Evolutionary conservation across 306 rosid genomes (phyloP).

Genomic region (Medicago ruthenica): DNA sequence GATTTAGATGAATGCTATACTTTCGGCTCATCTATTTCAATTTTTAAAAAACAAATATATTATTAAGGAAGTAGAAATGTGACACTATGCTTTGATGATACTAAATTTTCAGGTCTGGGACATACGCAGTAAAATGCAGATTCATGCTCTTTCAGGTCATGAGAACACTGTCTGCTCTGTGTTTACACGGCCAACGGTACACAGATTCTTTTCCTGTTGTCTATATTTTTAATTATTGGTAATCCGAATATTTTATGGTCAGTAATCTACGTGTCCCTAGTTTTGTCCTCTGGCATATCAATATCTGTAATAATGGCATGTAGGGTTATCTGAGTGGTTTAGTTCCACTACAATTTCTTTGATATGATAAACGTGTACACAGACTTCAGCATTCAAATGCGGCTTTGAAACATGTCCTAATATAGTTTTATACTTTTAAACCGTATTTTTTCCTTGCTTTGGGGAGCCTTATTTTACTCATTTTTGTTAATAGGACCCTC

Average conservation of each 20-base stretch:
- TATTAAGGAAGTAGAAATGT: slow-evolving; percentile 33
- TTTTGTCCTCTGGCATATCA: slow-evolving; percentile 22
- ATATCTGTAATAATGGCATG: slow-evolving; percentile 31
- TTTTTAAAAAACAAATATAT: neutral
- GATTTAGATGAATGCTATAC: slow-evolving; percentile 27
- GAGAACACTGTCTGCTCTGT: slow-evolving; percentile 98
- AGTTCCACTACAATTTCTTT: slow-evolving; percentile 22
- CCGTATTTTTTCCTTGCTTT: neutral
- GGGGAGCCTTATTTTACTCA: slow-evolving; percentile 9
- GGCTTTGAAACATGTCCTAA: slow-evolving; percentile 13
- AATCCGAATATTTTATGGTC: slow-evolving; percentile 13
- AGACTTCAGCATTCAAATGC: slow-evolving; percentile 25
- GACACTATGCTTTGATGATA: slow-evolving; percentile 32
- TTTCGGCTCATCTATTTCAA: slow-evolving; percentile 20
- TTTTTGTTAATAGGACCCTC: slow-evolving; percentile 79
- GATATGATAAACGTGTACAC: slow-evolving; percentile 31
- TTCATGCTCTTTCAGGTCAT: slow-evolving; percentile 90
- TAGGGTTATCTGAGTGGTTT: slow-evolving; percentile 26
- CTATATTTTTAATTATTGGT: slow-evolving; percentile 3
- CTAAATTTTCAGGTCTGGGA: slow-evolving; percentile 89
- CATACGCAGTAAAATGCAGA: slow-evolving; percentile 94
- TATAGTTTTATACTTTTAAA: slow-evolving; percentile 16
- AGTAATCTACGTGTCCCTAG: slow-evolving; percentile 6
- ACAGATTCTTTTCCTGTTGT: slow-evolving; percentile 39
- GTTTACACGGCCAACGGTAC: slow-evolving; percentile 89